phyloP scores from a whole-genome alignment of 2,329 filamentous ascomycete species.

The Teratosphaeriaceae sp. region DNA sequence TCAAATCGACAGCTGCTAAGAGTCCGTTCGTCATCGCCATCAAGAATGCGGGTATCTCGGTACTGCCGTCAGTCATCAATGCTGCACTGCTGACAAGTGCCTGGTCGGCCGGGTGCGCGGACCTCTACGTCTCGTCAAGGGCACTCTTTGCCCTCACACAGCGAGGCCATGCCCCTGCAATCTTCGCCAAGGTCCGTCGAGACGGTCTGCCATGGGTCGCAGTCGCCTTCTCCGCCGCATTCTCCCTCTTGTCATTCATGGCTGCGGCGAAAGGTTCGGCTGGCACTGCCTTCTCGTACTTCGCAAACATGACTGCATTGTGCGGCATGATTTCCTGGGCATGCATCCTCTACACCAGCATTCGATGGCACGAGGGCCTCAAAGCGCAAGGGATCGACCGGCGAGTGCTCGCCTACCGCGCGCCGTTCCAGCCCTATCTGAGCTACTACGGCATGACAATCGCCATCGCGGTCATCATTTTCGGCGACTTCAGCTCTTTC shows the following conservation, averaged over 20 bases:
- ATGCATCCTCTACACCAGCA: conserved; percentile 2
- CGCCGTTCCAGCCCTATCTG: background rate
- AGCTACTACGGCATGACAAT: background rate
- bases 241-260: conserved; percentile 3
- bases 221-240: background rate
- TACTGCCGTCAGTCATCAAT: conserved; percentile 67
- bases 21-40: conserved; percentile 66
- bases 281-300: background rate
- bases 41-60: conserved; percentile 57
- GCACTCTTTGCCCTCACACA: conserved; percentile 29
- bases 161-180: conserved; percentile 2
- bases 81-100: conserved; percentile 57
- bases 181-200: background rate
- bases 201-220: conserved; percentile 5
- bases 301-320: background rate
- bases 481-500: background rate
- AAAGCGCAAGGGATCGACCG: background rate
- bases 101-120: background rate
- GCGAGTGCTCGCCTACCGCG: background rate
- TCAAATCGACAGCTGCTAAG: conserved; percentile 32
- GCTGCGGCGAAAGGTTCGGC: background rate
- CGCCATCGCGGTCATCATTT: background rate
- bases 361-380: background rate
- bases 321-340: conserved; percentile 3
- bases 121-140: background rate